Percentiles rank a stretch among this genome's conserved stretches.
Conservation (phyloP, 768 basidiomycete species). For the Rhodotorula babjevae region DNA sequence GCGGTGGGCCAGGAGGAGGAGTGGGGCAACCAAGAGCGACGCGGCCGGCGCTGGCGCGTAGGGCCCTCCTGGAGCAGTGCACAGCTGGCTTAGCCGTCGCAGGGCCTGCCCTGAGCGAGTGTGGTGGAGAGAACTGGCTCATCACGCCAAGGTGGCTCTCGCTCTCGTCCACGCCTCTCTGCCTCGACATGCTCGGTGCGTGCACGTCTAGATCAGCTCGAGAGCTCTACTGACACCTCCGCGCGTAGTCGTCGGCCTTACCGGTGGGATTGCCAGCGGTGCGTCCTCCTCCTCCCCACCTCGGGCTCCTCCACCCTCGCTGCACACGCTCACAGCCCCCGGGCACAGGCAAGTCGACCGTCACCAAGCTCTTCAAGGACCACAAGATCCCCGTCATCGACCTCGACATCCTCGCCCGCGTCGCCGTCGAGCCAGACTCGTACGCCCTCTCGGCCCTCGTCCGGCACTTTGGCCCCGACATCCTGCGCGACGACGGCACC, state of each 20-base stretch:
- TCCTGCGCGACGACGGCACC: constrained; percentile 64
- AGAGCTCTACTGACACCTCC: too few relatives aligned
- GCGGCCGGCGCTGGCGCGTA: too few relatives aligned
- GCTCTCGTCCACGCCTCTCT: too few relatives aligned
- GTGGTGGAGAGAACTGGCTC: too few relatives aligned
- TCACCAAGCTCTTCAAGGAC: constrained; percentile 64
- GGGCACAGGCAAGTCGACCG: constrained; percentile 80
- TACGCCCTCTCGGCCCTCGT: constrained; percentile 65
- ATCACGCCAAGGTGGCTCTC: too few relatives aligned
- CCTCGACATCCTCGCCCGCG: constrained; percentile 80
- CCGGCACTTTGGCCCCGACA: constrained; percentile 62
- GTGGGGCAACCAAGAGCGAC: too few relatives aligned
- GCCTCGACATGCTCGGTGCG: too few relatives aligned
- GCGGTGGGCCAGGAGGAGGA: too few relatives aligned
- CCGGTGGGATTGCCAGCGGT: constrained; percentile 86
- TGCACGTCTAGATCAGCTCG: too few relatives aligned
- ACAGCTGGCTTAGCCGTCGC: too few relatives aligned
- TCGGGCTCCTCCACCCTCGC: neutral
- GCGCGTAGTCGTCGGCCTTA: constrained; percentile 76
- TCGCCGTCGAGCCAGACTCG: constrained; percentile 79
- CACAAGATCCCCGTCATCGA: constrained; percentile 74
- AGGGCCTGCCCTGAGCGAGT: too few relatives aligned
- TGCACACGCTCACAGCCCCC: neutral
- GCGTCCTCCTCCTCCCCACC: neutral
- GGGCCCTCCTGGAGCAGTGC: too few relatives aligned